Base-by-base conservation (phyloP, 2,329 filamentous ascomycete species). In the Incumbomyces delicatus region DNA sequence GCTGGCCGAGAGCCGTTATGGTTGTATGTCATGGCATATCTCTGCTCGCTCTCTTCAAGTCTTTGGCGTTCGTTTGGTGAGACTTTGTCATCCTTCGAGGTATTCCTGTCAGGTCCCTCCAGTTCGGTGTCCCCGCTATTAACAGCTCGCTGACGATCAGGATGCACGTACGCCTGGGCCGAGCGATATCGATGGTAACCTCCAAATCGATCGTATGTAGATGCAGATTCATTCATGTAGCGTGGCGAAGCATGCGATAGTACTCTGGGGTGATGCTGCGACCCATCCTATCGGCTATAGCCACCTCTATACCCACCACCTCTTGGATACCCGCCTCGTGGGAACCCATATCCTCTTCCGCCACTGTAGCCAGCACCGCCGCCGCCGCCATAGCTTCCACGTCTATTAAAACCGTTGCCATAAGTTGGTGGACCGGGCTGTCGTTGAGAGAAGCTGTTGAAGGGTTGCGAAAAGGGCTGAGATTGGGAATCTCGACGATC, bases 301-400 rank as follows among this genome's bases (percentile, higher is more conserved):
- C 39, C 30, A 46, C 46, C 46, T 44, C 46, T 42, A 22, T 44
- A 42, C 7, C 31, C 46, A n/a, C 41, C 40, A 18, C 46, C 34
- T 2, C 47, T 41, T 17, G 48, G 76, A 64, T 61, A 65, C 70
- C 6, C 77, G 76, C 32, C 76, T 78, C 56, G 60, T 78, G 50
- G 80, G 79, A 66, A 71, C 67, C 57, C 77, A 79, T 65, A 68
- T 72, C 46, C 80, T 79, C 72, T 37, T 2, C 47, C 50, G 27
- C 46, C 41, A 8, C 22, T 8, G 11, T 45, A 37, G 40, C 46
- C 49, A 35, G 42, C 50, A 12, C 41, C 41, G 18, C 44, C 52
- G 8, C 41, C 41, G 18, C 53, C 34, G 18, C 36, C 33, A 14
- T 30, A 14, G 12, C 35, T 41, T 38, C 47, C 46, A 27, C 35